These are phyloP conservation scores for Pseudocercospora fijiensis DNA, from an alignment of 2,329 filamentous ascomycete species.

Conservation along the genomic window DNA sequence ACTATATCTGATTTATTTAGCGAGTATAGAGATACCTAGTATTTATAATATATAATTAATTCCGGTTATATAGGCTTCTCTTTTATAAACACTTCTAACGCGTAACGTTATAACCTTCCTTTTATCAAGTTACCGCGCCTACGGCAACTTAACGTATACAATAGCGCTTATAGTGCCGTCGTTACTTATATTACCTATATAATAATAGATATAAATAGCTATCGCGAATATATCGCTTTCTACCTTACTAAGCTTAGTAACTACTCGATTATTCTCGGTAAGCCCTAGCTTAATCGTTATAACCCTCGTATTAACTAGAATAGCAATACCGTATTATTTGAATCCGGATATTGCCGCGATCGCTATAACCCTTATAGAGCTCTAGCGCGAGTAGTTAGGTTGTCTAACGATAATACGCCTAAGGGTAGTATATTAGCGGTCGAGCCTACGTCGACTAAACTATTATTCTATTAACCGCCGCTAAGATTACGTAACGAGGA, in stretches of 20 bases:
- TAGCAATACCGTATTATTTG: not conserved
- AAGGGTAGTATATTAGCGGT: not conserved
- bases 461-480: not conserved
- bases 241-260: constrained; percentile 1
- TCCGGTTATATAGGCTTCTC: not conserved
- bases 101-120: not conserved
- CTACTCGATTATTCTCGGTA: not conserved
- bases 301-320: not conserved
- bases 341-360: not conserved
- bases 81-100: not conserved
- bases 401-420: not conserved
- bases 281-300: not conserved
- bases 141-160: not conserved
- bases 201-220: not conserved
- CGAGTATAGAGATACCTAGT: constrained; percentile 1
- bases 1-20: not conserved
- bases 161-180: not conserved
- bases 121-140: not conserved
- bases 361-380: not conserved
- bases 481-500: not conserved
- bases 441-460: not conserved
- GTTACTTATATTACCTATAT: not conserved
- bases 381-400: not conserved
- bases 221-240: not conserved
- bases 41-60: not conserved